These are phyloP conservation scores for Skeletonema costatum DNA, from an alignment of 108 stramenopile species.

Conservation along the genomic window DNA sequence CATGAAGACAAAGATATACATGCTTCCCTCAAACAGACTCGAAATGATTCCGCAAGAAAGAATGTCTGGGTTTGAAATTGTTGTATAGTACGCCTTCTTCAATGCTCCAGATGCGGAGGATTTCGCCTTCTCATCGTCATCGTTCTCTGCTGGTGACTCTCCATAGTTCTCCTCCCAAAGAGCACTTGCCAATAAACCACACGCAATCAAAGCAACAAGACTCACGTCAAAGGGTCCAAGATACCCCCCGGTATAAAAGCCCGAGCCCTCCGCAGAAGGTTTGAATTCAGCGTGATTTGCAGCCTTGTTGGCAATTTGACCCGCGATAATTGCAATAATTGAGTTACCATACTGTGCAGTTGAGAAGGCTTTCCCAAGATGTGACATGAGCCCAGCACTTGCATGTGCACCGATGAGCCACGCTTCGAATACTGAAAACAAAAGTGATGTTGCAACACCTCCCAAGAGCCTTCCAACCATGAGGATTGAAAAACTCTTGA, in stretches of 20 bases:
- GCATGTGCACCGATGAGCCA: constrained; percentile 92
- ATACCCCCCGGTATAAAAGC: constrained; percentile 80
- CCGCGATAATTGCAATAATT: constrained; percentile 92
- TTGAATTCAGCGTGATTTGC: constrained; percentile 50
- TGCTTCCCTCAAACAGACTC: constrained; percentile 91
- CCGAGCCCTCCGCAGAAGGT: constrained; percentile 33
- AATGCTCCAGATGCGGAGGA: constrained; percentile 39
- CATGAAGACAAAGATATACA: constrained; percentile 97
- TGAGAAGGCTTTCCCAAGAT: constrained; percentile 83
- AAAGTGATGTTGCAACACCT: constrained; percentile 89
- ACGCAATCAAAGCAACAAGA: constrained; percentile 70
- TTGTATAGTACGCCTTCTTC: constrained; percentile 57
- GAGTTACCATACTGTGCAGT: constrained; percentile 91
- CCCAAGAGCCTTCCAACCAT: constrained; percentile 92
- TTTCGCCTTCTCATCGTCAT: constrained; percentile 29
- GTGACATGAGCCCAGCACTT: constrained; percentile 68
- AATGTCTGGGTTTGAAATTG: constrained; percentile 72
- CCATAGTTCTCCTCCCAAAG: constrained; percentile 98
- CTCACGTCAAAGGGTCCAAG: constrained; percentile 95
- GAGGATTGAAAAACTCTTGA: constrained; percentile 80
- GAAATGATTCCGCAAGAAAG: constrained; percentile 85
- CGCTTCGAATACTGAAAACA: constrained; percentile 93
- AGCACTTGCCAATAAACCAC: constrained; percentile 65
- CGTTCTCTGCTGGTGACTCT: constrained; percentile 25
- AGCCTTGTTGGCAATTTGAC: constrained; percentile 87